Base-by-base conservation (phyloP, 345 rosid genomes). In the Geranium brycei region DNA sequence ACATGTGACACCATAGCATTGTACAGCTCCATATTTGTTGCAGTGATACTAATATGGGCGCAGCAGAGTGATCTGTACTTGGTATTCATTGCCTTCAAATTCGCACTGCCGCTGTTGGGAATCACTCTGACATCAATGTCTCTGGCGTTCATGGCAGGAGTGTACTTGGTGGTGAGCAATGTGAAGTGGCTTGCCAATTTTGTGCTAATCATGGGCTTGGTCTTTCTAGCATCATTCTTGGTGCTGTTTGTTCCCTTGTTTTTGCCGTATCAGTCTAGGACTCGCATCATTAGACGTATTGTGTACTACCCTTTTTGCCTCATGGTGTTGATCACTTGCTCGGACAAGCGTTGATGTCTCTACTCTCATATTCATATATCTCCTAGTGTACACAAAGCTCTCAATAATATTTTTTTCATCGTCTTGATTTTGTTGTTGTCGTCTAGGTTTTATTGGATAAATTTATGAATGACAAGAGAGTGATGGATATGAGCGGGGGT, bases 111-210 rank as follows among this genome's bases (percentile, higher is more conserved):
- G 17, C 64, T 62, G 1, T 51, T 66, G 1, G 68, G 64, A 28
- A 41, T 59, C 4, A 71, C 71, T 15, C 31, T 66, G 13, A 66
- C 17, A 6, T n/a, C 56, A 53, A 68, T 31, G 72, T 23, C 63
- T 14, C 5, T 41, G 16, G 72, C 68, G 14, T 68, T 72, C 63
- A 13, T 68, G 68, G 61, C 30, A 13, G 63, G 59, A 17, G 18
- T 51, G 30, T n/a, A 31, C 16, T 13, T 66, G 12, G 64, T 63
- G 11, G 75, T 62, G 12, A 62, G 61, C 38, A 7, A 57, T 3
- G 60, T 40, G 7, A 17, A 12, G 23, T 56, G 62, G 68, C 69
- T 61, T 17, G 66, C 62, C 14, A 12, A 10, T 2, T 12, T 63
- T 19, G 58, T 67, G n/a, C 57, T 62, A 30, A 18, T 32, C 2